Conservation (phyloP, 129 eudicot genomes). For the Tagetes patula region DNA sequence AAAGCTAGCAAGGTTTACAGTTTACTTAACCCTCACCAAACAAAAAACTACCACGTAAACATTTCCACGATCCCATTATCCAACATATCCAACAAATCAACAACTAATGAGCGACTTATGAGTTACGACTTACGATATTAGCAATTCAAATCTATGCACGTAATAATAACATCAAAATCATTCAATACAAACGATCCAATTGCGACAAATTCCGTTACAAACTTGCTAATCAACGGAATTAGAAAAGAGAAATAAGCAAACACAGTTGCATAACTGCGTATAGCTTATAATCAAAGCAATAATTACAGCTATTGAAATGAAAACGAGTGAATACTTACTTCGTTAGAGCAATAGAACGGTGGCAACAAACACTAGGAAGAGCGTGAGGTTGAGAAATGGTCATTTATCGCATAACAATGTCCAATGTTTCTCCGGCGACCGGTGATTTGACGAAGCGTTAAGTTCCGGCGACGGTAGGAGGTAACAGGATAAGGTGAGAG, state of each 20-base stretch:
- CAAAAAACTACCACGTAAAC: slow-evolving; percentile 17
- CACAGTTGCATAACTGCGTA: background rate
- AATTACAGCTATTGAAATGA: background rate
- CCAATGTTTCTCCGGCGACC: slow-evolving; percentile 16
- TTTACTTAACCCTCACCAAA: background rate
- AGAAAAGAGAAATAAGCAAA: background rate
- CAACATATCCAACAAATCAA: background rate
- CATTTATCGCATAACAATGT: slow-evolving; percentile 17
- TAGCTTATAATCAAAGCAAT: background rate
- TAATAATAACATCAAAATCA: background rate
- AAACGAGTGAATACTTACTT: slow-evolving; percentile 18
- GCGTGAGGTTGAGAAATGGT: slow-evolving; percentile 41
- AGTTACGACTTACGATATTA: background rate
- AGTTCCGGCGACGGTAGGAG: background rate
- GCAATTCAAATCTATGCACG: slow-evolving; percentile 10
- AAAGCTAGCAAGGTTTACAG: slow-evolving; percentile 16
- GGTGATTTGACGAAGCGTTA: slow-evolving; percentile 20
- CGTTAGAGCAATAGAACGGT: slow-evolving; percentile 21
- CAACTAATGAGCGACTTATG: background rate
- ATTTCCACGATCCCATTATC: slow-evolving; percentile 4
- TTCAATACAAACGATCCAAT: slow-evolving; percentile 5
- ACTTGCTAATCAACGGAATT: background rate
- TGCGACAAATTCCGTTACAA: slow-evolving; percentile 17
- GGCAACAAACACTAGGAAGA: slow-evolving; percentile 31
- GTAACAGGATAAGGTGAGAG: slow-evolving; percentile 23